phyloP scores from a whole-genome alignment of 345 rosid species.

The Aegle marmelos region DNA sequence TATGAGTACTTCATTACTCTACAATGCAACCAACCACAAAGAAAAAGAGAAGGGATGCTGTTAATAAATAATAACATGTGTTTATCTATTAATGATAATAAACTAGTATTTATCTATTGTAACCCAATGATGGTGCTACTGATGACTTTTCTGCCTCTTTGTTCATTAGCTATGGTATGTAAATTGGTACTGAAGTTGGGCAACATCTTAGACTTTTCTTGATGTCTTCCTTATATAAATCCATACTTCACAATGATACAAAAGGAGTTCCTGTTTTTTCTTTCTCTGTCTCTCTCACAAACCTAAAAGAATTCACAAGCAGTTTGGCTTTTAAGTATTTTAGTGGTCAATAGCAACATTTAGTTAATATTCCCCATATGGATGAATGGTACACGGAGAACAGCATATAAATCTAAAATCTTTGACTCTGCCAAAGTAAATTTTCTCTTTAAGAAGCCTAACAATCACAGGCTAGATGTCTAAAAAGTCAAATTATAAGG shows the following conservation, averaged over 20 bases:
- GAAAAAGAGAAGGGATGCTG: neutral
- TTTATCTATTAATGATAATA: no score
- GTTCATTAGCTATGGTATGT: neutral
- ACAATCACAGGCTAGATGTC: neutral
- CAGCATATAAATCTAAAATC: neutral
- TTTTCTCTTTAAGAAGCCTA: neutral
- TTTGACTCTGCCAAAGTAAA: neutral
- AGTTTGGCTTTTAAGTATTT: neutral
- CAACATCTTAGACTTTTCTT: neutral
- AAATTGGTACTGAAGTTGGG: no score
- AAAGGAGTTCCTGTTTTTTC: neutral
- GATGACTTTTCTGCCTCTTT: neutral
- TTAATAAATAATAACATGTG: neutral
- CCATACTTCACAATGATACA: neutral
- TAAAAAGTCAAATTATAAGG: neutral
- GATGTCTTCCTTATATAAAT: neutral
- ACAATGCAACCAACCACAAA: constrained; percentile 11
- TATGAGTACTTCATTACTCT: constrained; percentile 72
- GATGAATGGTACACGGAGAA: neutral
- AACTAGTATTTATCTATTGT: no score
- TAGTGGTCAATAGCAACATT: neutral
- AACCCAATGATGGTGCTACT: neutral
- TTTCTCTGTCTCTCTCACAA: no score
- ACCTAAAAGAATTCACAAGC: neutral
- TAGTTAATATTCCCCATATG: neutral